Base-by-base conservation (phyloP, 2,329 filamentous ascomycete species). In the Neofusicoccum parvum region DNA sequence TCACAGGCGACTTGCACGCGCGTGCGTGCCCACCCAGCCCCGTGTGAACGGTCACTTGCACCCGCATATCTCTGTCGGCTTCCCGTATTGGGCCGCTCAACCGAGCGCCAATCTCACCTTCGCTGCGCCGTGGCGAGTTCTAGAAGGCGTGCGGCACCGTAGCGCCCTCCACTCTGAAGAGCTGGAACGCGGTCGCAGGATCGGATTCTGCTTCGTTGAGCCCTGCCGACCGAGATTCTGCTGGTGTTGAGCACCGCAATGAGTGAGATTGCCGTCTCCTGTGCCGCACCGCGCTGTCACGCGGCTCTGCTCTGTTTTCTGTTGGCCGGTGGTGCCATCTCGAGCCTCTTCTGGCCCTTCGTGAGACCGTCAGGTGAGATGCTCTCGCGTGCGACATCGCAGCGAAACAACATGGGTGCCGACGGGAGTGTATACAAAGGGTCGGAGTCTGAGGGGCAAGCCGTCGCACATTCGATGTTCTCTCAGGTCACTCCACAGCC, bases 321-420 rank as follows among this genome's bases (percentile, higher is more conserved):
- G n/a, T 23, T 60, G 27, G 56, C 34, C 14, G 46, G 46, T 62
- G 59, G 59, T 62, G 59, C 46, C 59, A 62, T 51, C n/a, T 17
- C 49, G 50, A 49, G 17, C 17, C 14, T 39, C 43, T 32, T 56
- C 62, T 64, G 50, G 63, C 63, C 63, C 45, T 54, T 20, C 63
- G 63, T 41, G 63, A 56, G 62, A 65, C 63, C 51, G 32, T 65
- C 63, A 65, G 63, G 63, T 65, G 63, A 65, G 63, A 17, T 49
- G n/a, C 32, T n/a, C 6, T 54, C 43, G 43, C 41, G 50, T 50
- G 45, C 63, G 27, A 49, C 63, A 65, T 49, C 32, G 51, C 20
- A 20, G 34, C 51, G 36, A 49, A 58, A 50, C 51, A 51, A 58
- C 51, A 46, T 45, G 62, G 48, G 49, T 14, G 23, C 37, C 49